These are phyloP conservation scores for Phialemoniopsis sp. DNA, from an alignment of 2,329 filamentous ascomycete species.

Conservation along the genomic window DNA sequence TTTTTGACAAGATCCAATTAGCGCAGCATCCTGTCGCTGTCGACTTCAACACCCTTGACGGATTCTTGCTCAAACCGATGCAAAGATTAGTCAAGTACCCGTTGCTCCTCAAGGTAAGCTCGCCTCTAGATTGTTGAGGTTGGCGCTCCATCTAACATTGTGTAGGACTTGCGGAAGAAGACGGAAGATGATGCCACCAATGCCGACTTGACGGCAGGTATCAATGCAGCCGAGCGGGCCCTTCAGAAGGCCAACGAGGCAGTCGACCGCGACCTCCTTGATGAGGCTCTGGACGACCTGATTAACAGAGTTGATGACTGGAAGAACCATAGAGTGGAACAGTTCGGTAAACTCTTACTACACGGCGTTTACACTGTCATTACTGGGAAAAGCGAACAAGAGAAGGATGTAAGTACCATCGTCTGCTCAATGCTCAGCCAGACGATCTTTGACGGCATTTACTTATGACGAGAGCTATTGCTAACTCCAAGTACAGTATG, in stretches of 20 bases:
- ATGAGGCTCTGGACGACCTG: constrained; percentile 80
- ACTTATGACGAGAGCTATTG: too few relatives aligned
- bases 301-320: constrained; percentile 86
- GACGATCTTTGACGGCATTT: too few relatives aligned
- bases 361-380: constrained; percentile 90
- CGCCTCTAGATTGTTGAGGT: not conserved
- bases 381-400: constrained; percentile 83
- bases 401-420: constrained; percentile 71
- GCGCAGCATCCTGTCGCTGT: constrained; percentile 78
- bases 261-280: constrained; percentile 80
- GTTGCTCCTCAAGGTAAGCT: constrained; percentile 71
- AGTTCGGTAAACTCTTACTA: constrained; percentile 85
- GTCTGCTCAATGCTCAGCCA: too few relatives aligned
- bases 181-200: constrained; percentile 69
- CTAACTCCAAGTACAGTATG: too few relatives aligned
- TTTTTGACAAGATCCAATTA: constrained; percentile 80
- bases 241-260: constrained; percentile 85
- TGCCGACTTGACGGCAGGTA: constrained; percentile 69
- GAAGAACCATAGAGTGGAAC: constrained; percentile 87
- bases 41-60: constrained; percentile 82
- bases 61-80: constrained; percentile 94
- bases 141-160: constrained; percentile 5
- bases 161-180: constrained; percentile 76
- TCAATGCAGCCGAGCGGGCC: constrained; percentile 77
- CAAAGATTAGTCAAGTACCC: constrained; percentile 95